Conservation (phyloP, 495 filamentous ascomycete species). For the Penicillium tannophilum region DNA sequence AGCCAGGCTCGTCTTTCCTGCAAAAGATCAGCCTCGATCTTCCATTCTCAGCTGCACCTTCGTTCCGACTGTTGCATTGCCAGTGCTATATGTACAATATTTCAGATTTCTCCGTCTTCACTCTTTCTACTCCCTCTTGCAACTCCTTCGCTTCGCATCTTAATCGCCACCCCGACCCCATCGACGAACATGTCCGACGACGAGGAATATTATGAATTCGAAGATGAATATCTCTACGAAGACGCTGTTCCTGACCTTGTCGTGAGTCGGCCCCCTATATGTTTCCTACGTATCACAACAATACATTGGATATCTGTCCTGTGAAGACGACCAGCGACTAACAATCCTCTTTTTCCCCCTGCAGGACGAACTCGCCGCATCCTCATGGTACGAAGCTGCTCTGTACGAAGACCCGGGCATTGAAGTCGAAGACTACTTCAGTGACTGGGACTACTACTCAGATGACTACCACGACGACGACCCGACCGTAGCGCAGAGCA, state of each 20-base stretch:
- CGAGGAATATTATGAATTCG: constrained; percentile 52
- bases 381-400: constrained; percentile 44
- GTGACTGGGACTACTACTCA: constrained; percentile 53
- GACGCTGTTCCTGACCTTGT: constrained; percentile 45
- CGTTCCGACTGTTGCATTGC: constrained; percentile 4
- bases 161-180: not conserved
- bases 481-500: constrained; percentile 30
- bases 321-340: not conserved
- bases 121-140: not conserved
- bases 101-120: not conserved
- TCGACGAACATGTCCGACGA: constrained; percentile 48
- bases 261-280: constrained; percentile 29
- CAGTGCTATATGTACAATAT: not conserved
- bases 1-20: constrained; percentile 19
- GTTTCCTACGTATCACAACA: no score
- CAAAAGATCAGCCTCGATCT: constrained; percentile 29
- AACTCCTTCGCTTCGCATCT: not conserved
- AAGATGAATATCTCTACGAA: constrained; percentile 46
- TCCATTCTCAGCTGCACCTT: constrained; percentile 16
- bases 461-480: constrained; percentile 56
- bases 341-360: constrained; percentile 4
- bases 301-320: no score
- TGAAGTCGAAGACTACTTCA: constrained; percentile 46
- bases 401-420: constrained; percentile 44
- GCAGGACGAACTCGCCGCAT: constrained; percentile 53